These are phyloP conservation scores for Saccharomyces paradoxus DNA, from an alignment of 805 yeast genomes.

Conservation along the genomic window DNA sequence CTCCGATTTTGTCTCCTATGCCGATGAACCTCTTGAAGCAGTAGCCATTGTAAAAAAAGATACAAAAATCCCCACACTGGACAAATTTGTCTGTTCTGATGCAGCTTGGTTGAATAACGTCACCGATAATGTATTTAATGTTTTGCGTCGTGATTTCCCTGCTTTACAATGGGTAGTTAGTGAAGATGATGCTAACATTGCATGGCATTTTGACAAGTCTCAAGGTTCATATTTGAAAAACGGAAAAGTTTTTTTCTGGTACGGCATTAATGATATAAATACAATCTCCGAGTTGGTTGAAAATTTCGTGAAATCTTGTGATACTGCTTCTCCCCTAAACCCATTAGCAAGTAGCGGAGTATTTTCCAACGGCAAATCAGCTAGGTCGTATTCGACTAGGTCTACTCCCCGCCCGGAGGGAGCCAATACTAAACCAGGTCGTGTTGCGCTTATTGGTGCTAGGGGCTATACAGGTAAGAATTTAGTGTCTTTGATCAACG, in stretches of 20 bases:
- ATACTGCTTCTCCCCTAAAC: conserved; percentile 29
- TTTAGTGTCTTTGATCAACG: conserved; percentile 74
- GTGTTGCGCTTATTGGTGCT: conserved; percentile 94
- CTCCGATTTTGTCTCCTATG: conserved; percentile 62
- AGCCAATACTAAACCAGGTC: conserved; percentile 50
- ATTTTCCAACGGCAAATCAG: conserved; percentile 40
- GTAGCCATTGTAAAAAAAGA: conserved; percentile 71
- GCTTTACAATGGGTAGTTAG: conserved; percentile 80
- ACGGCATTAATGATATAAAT: conserved; percentile 63
- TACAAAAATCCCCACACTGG: conserved; percentile 54
- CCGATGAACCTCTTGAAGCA: conserved; percentile 94
- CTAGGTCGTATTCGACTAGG: conserved; percentile 46
- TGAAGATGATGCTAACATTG: conserved; percentile 82
- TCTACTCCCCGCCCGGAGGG: conserved; percentile 59
- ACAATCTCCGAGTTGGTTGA: conserved; percentile 57
- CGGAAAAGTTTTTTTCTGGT: conserved; percentile 91
- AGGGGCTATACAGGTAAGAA: conserved; percentile 97
- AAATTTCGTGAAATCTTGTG: conserved; percentile 35
- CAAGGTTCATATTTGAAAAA: conserved; percentile 89
- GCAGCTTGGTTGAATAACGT: conserved; percentile 97
- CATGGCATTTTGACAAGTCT: conserved; percentile 87
- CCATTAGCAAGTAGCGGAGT: conserved; percentile 33
- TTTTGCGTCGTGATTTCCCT: conserved; percentile 65
- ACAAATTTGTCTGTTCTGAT: conserved; percentile 78
- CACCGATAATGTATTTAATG: conserved; percentile 84